phyloP scores from a whole-genome alignment of 208 protist species.

The Leishmania aethiopica region DNA sequence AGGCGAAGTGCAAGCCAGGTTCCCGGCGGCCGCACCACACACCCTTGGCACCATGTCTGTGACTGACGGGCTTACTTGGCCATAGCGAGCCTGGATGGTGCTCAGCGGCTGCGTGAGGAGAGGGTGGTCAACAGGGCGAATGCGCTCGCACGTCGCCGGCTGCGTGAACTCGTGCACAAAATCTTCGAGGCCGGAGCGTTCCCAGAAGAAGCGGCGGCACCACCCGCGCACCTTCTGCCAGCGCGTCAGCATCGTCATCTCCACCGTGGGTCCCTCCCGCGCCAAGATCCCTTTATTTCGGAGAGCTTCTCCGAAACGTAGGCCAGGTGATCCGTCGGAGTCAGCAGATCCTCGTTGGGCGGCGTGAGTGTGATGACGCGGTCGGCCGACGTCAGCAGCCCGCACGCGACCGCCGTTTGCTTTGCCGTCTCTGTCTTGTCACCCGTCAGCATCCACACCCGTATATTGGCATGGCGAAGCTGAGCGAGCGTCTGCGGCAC shows the following conservation, averaged over 20 bases:
- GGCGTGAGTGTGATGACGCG: conserved; percentile 48
- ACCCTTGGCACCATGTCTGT: conserved; percentile 22
- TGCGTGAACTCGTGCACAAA: conserved; percentile 66
- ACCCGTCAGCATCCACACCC: conserved; percentile 97
- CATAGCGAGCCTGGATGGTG: conserved; percentile 17
- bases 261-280: background rate
- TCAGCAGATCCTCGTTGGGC: conserved; percentile 28
- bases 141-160: conserved; percentile 30
- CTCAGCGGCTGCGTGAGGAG: conserved; percentile 32
- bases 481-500: conserved; percentile 90
- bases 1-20: conserved; percentile 17
- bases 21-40: conserved; percentile 15
- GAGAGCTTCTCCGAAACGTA: conserved; percentile 37
- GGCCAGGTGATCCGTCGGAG: conserved; percentile 40
- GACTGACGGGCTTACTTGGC: conserved; percentile 16
- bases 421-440: conserved; percentile 98
- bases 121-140: conserved; percentile 50
- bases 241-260: conserved; percentile 12
- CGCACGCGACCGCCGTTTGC: conserved; percentile 91
- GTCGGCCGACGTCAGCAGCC: conserved; percentile 48
- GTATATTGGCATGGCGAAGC: conserved; percentile 78
- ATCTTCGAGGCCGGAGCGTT: conserved; percentile 47
- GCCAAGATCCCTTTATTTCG: conserved; percentile 24
- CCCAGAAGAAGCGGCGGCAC: conserved; percentile 37
- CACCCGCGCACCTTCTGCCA: conserved; percentile 25